Percentiles rank a stretch among this genome's conserved stretches.
phyloP scores from a whole-genome alignment of 2,329 filamentous ascomycete species.

The Bipolaris oryzae region DNA sequence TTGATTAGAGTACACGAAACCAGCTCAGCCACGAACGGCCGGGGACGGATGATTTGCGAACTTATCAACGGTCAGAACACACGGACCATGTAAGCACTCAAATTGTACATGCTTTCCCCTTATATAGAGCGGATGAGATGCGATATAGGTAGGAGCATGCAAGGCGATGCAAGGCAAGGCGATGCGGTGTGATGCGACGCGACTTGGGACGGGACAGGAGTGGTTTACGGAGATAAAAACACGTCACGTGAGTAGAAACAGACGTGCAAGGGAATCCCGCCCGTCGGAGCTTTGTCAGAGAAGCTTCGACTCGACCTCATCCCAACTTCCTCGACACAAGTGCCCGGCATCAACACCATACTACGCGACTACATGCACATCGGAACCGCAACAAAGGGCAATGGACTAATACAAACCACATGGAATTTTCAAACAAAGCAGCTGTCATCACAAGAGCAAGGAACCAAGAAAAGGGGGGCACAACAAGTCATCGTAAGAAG shows the following conservation, averaged over 20 bases:
- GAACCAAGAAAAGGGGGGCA: background rate
- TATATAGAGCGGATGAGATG: background rate
- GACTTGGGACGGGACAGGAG: background rate
- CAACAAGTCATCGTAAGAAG: slow-evolving; percentile 14
- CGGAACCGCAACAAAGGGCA: background rate
- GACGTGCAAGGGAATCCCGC: background rate
- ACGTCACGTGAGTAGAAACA: background rate
- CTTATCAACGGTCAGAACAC: background rate
- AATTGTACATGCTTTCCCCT: background rate
- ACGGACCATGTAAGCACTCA: background rate
- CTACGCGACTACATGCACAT: background rate
- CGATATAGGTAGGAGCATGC: background rate
- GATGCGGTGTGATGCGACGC: background rate
- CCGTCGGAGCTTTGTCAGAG: background rate
- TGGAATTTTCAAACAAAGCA: background rate
- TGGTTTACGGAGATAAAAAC: background rate
- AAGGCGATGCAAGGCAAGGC: background rate
- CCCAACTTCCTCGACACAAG: background rate
- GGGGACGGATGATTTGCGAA: background rate
- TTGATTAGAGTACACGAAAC: no score
- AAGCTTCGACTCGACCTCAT: slow-evolving; percentile 1
- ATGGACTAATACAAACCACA: background rate
- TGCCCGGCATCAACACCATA: background rate
- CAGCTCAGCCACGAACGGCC: no score
- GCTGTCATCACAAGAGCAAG: background rate